A percentile compares a stretch with the other conserved stretches of the same genome.
phyloP scores from a whole-genome alignment of 768 basidiomycete species.

The Pisolithus microcarpus region DNA sequence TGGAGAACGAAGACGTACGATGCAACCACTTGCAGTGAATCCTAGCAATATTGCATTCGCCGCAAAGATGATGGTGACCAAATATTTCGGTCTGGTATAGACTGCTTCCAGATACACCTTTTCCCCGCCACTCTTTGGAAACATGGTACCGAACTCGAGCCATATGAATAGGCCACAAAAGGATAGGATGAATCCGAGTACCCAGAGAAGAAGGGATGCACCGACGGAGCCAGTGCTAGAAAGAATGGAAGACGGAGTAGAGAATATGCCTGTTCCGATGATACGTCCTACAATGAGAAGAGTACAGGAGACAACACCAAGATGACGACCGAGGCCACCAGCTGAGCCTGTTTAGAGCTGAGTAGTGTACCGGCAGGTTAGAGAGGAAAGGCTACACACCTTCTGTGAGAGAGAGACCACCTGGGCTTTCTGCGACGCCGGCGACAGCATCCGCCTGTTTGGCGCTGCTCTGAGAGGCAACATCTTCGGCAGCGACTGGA shows the following conservation, averaged over 20 bases:
- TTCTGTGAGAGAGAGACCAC: conserved; percentile 44
- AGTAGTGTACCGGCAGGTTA: background rate
- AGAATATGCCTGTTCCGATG: conserved; percentile 62
- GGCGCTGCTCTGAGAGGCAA: background rate
- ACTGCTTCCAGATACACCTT: conserved; percentile 57
- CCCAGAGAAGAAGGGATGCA: conserved; percentile 58
- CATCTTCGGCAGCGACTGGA: too few relatives aligned
- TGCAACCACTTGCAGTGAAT: conserved; percentile 40
- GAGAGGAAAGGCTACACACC: conserved; percentile 20
- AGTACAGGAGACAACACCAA: conserved; percentile 51
- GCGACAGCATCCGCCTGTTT: background rate
- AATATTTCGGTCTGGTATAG: conserved; percentile 39
- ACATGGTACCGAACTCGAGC: conserved; percentile 61
- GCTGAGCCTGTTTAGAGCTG: conserved; percentile 33
- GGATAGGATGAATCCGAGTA: conserved; percentile 51
- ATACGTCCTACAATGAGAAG: conserved; percentile 51
- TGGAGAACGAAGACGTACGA: conserved; percentile 29
- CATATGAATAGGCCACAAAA: conserved; percentile 56
- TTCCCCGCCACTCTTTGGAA: conserved; percentile 54
- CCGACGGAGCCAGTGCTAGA: conserved; percentile 50
- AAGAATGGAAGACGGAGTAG: conserved; percentile 54
- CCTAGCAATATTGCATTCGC: conserved; percentile 39
- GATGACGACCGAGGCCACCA: conserved; percentile 52
- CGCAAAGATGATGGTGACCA: conserved; percentile 45
- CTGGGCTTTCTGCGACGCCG: conserved; percentile 29